Percentiles rank a stretch among this genome's conserved stretches.
Evolutionary conservation across 495 filamentous ascomycete species (phyloP).

Genomic region (Xylaria curta): DNA sequence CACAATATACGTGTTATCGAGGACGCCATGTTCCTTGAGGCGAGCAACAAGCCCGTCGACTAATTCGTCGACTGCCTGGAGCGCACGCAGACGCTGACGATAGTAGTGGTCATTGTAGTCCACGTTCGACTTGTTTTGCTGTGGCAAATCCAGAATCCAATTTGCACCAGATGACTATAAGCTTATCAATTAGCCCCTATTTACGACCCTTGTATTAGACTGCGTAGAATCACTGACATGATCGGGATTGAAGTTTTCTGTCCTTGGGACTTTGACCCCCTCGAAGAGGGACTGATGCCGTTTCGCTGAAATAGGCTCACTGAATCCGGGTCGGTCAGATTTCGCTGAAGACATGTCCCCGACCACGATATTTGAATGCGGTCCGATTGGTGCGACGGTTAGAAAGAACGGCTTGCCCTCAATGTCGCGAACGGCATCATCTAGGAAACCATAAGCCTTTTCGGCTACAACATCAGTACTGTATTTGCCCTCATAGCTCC

Average conservation of each 20-base stretch:
- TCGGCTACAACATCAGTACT: conserved; percentile 65
- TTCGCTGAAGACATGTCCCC: conserved; percentile 14
- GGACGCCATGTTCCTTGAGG: conserved; percentile 54
- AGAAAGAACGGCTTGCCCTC: conserved; percentile 66
- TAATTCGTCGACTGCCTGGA: conserved; percentile 71
- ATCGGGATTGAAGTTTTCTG: conserved; percentile 55
- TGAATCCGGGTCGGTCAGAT: conserved; percentile 38
- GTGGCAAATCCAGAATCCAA: conserved; percentile 61
- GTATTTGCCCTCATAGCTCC: conserved; percentile 62
- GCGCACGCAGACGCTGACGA: conserved; percentile 62
- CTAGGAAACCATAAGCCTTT: conserved; percentile 66
- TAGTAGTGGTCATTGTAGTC: conserved; percentile 72
- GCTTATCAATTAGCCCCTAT: conserved; percentile 21
- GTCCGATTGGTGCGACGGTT: conserved; percentile 64
- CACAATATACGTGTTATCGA: conserved; percentile 71
- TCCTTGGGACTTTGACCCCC: conserved; percentile 53
- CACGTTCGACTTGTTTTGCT: conserved; percentile 60
- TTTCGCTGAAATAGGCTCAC: conserved; percentile 54
- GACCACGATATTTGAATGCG: conserved; percentile 64
- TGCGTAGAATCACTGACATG: conserved; percentile 41
- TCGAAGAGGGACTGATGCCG: conserved; percentile 53
- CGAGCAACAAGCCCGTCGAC: conserved; percentile 60
- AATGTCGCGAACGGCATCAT: conserved; percentile 59
- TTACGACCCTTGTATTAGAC: background rate
- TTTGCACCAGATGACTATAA: conserved; percentile 57